These are phyloP conservation scores for Mycothermus thermophilus DNA, from an alignment of 495 filamentous ascomycete species.

Conservation along the genomic window DNA sequence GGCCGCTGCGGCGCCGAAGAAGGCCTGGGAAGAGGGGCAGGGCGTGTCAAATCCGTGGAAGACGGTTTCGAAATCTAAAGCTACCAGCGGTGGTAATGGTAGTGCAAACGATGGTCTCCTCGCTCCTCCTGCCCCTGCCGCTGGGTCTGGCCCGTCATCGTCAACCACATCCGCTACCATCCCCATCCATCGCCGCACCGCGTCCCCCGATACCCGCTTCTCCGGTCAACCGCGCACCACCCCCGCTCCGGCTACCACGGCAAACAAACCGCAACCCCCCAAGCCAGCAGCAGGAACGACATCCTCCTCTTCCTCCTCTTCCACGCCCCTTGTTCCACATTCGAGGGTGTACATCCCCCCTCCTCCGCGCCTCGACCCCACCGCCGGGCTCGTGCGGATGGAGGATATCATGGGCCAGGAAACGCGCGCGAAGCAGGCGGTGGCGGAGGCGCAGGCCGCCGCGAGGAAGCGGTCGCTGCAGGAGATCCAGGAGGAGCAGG, in stretches of 20 bases:
- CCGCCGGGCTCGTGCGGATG: constrained; percentile 56
- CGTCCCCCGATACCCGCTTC: constrained; percentile 43
- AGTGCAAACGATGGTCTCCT: constrained; percentile 27
- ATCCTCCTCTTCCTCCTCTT: neutral
- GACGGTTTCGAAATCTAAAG: constrained; percentile 25
- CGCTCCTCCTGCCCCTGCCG: constrained; percentile 8
- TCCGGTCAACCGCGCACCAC: constrained; percentile 26
- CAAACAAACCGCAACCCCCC: constrained; percentile 5
- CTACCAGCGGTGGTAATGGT: no score
- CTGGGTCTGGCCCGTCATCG: neutral
- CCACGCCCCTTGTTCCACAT: constrained; percentile 28
- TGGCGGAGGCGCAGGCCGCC: constrained; percentile 68
- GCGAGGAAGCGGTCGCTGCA: constrained; percentile 78
- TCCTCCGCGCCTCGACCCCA: constrained; percentile 36
- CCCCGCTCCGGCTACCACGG: constrained; percentile 5
- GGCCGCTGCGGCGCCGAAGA: constrained; percentile 11
- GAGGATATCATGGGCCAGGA: constrained; percentile 84
- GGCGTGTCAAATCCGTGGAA: constrained; percentile 60
- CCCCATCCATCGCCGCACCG: constrained; percentile 29
- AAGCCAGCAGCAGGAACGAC: constrained; percentile 1
- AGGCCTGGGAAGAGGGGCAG: constrained; percentile 20
- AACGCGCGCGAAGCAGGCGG: constrained; percentile 65
- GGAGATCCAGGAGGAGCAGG: constrained; percentile 92
- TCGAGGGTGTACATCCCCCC: constrained; percentile 37
- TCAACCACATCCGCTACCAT: constrained; percentile 17